These are phyloP conservation scores for Pseudogymnoascus destructans DNA, from an alignment of 2,329 filamentous ascomycete species.

Conservation along the genomic window DNA sequence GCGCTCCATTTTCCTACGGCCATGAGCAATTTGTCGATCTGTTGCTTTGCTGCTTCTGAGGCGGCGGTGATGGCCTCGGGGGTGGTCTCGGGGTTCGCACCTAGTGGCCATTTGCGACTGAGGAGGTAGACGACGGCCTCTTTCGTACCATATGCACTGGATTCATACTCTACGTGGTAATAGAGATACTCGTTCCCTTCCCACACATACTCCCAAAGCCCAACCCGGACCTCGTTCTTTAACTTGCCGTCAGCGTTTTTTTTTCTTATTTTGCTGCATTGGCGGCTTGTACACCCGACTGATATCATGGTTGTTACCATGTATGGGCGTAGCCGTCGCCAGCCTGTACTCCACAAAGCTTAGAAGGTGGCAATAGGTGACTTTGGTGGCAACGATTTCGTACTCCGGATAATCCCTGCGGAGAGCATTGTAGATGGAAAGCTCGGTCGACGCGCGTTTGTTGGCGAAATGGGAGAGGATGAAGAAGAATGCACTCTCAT, in stretches of 20 bases:
- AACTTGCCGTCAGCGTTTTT: not conserved
- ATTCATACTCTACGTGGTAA: not conserved
- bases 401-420: not conserved
- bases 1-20: conserved; percentile 41
- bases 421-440: not conserved
- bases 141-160: not conserved
- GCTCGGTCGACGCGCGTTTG: not conserved
- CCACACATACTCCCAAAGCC: not conserved
- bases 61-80: not conserved
- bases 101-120: not conserved
- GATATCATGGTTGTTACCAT: not conserved
- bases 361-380: not conserved
- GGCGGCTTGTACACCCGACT: not conserved
- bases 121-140: not conserved
- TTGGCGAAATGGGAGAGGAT: not conserved
- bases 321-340: not conserved
- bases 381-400: not conserved
- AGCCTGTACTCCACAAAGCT: not conserved
- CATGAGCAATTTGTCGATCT: conserved; percentile 38
- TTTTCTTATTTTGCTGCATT: not conserved
- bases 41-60: conserved; percentile 14
- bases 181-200: not conserved
- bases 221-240: not conserved
- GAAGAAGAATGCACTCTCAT: not conserved
- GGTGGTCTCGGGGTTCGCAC: not conserved